Evolutionary conservation across 495 filamentous ascomycete species (phyloP), one percentile per base, ranked within the genome.

Genomic region (Geopyxis carbonaria): DNA sequence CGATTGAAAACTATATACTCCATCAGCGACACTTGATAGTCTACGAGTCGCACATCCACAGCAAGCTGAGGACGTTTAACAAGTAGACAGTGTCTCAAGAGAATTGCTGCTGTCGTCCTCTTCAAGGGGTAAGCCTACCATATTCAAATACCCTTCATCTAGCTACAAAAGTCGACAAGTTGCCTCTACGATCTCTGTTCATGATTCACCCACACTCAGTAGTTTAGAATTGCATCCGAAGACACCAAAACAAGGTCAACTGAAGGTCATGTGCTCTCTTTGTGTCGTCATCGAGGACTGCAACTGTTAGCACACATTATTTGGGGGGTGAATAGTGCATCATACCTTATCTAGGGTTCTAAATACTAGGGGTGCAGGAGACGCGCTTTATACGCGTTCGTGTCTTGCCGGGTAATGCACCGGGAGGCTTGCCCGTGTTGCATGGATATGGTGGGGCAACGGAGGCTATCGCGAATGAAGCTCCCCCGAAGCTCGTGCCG

Each of bases 1-100:
- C 38, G 38, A 41, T 41, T 41, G 38, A 41, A 41, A 41, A 41
- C 38, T 41, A 41, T 41, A 29, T n/a, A 30, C 8, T 29, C 34
- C 34, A 40, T 3, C 37, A 5, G 28, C 37, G 20, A 30, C 24
- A 11, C 27, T 32, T 19, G 38, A 4, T 31, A 5, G 23, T 13
- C 15, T 3, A 20, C 16, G 16, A 39, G n/a, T 8, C 11, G 22
- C 5, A 30, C 15, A 30, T n/a, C 27, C 11, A 30, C 11, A n/a
- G 11, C 11, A 30, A 30, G 3, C 27, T 30, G 11, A 30, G 1
- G 27, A 30, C 11, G 27, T 15, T 11, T 3, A 5, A n/a, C 20
- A n/a, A 34, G 31, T 18, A 34, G 31, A 18, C 31, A 13, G 7
- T 18, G 21, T 6, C 11, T 13, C 23, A 7, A 28, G 36, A 29